Evolutionary conservation across 257 asterid genomes (phyloP), one percentile per base, ranked within the genome.

Genomic region (Salvia miltiorrhiza): DNA sequence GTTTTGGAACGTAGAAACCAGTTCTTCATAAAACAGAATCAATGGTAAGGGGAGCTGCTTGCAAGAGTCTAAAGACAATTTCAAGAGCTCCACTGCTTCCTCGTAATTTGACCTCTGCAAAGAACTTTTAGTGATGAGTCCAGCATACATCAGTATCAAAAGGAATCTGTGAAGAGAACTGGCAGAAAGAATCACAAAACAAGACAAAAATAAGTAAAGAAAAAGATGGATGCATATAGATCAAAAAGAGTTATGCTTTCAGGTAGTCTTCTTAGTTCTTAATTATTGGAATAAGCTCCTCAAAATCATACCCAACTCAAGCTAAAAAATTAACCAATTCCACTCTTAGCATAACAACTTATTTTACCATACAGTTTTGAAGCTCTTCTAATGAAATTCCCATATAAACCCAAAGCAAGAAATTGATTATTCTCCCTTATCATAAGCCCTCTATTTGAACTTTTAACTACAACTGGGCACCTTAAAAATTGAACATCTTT

Each of bases 61-160:
- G 88, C 97, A 88, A 47, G 96, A 86, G 68, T 88, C 88, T 71
- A 86, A 79, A 65, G 90, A 83, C 75, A 83, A 68, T 78, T 79
- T 83, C 81, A 90, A 77, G 72, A 90, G 90, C 82, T 86, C 97
- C 84, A 90, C 76, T 79, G 97, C 97, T 79, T 88, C 97, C 69
- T 86, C 92, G 19, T 76, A 63, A 75, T 86, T 88, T 74, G 95
- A 72, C 73, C 83, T 83, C 96, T 90, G 76, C 65, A 78, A 64
- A 47, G 32, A 79, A 77, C 26, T 41, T 61, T 35, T 20, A 30
- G 69, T 53, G 58, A 77, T 73, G 53, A 76, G 71, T 41, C 57
- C 35, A 59, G 48, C 66, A 62, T 56, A 77, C 60, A 48, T 56
- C 68, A 76, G 32, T 57, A 54, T 61, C 32, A 24, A 45, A 30